These are phyloP conservation scores for Pterulicium gracile DNA, from an alignment of 1,284 basidiomycete genomes.

Conservation along the genomic window DNA sequence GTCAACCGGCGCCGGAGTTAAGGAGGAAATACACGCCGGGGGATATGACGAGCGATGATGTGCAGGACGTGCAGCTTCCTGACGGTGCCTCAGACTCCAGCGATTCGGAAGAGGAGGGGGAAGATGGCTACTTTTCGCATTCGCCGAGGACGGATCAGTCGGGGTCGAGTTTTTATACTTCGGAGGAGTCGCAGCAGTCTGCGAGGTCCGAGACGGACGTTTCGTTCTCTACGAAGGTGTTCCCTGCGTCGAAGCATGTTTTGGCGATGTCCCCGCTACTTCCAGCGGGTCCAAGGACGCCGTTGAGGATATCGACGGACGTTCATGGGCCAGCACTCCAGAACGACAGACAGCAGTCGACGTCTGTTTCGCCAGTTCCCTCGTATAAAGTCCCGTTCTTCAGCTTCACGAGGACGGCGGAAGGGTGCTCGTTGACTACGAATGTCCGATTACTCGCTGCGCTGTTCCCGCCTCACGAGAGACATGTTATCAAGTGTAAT, in stretches of 20 bases:
- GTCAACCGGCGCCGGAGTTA: constrained; percentile 4
- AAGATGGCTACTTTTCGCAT: constrained; percentile 42
- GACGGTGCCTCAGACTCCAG: constrained; percentile 16
- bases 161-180: constrained; percentile 21
- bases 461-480: constrained; percentile 53
- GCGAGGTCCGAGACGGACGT: constrained; percentile 36
- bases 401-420: constrained; percentile 64
- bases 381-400: constrained; percentile 47
- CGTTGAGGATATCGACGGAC: background rate
- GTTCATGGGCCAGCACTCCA: no score
- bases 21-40: background rate
- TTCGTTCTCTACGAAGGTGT: constrained; percentile 15
- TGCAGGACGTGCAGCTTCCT: background rate
- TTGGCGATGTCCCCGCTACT: background rate
- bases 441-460: constrained; percentile 49
- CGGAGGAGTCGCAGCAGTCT: constrained; percentile 14
- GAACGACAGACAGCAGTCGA: no score
- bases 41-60: constrained; percentile 1
- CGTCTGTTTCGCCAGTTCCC: background rate
- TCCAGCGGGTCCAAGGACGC: background rate
- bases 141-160: constrained; percentile 28
- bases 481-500: constrained; percentile 65
- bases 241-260: constrained; percentile 22
- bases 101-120: constrained; percentile 21
- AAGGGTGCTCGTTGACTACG: constrained; percentile 62